Percentiles rank a stretch among this genome's conserved stretches.
Evolutionary conservation across 495 filamentous ascomycete species (phyloP).

Genomic region (Talaromyces trachyspermus): DNA sequence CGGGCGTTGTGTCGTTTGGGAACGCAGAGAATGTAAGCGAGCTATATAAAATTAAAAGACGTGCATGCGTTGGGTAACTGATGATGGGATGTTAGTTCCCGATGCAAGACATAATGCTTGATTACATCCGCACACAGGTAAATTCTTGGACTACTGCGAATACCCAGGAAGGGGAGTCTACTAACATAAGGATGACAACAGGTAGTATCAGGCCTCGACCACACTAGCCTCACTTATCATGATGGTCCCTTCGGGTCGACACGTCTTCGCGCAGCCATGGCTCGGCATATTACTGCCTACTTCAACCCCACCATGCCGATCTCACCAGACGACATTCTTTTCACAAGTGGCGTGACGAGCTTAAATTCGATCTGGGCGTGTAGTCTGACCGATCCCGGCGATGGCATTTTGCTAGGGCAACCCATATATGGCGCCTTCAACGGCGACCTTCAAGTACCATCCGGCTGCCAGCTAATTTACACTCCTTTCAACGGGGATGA

Average conservation of each 20-base stretch:
- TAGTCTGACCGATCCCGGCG: constrained; percentile 36
- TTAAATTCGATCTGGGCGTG: constrained; percentile 40
- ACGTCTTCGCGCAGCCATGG: constrained; percentile 32
- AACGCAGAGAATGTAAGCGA: constrained; percentile 25
- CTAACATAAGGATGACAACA: not conserved
- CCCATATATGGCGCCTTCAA: constrained; percentile 47
- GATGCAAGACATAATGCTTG: constrained; percentile 29
- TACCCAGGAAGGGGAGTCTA: not conserved
- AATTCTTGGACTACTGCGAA: not conserved
- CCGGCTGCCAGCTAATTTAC: constrained; percentile 27
- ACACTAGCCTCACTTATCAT: constrained; percentile 31
- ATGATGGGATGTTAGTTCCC: constrained; percentile 11
- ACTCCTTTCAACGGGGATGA: constrained; percentile 39
- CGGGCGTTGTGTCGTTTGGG: constrained; percentile 1
- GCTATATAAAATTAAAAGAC: not conserved
- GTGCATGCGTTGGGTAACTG: not conserved
- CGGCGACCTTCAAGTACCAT: constrained; percentile 19
- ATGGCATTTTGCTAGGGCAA: constrained; percentile 42
- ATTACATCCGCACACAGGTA: constrained; percentile 19
- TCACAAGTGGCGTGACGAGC: constrained; percentile 42
- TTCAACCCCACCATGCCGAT: constrained; percentile 33
- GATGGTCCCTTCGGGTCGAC: constrained; percentile 26
- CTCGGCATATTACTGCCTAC: constrained; percentile 36
- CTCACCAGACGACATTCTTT: constrained; percentile 29
- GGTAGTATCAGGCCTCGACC: not conserved